A percentile compares a stretch with the other conserved stretches of the same genome.
phyloP scores from a whole-genome alignment of 1,284 basidiomycete species.

The Leccinum solheimii region DNA sequence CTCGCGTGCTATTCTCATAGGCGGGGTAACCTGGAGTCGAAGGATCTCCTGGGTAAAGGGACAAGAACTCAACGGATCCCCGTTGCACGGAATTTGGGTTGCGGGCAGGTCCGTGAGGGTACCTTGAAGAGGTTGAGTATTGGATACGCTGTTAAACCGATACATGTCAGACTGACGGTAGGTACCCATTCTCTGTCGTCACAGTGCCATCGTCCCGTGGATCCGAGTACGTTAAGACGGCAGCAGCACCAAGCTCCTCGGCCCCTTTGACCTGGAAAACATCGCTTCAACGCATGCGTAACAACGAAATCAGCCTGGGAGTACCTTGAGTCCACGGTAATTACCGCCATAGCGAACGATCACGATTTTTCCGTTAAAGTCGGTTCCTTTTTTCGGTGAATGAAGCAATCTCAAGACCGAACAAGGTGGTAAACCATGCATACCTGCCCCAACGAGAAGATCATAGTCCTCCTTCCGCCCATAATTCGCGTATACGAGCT shows the following conservation, averaged over 20 bases:
- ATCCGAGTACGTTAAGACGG: conserved; percentile 69
- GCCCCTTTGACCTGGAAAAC: conserved; percentile 56
- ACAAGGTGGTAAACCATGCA: neutral
- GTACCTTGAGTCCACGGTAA: conserved; percentile 71
- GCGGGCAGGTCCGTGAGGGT: conserved; percentile 76
- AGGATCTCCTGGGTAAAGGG: conserved; percentile 68
- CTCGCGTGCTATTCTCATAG: conserved; percentile 70
- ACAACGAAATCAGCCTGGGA: neutral
- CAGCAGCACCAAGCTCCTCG: conserved; percentile 67
- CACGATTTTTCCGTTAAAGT: conserved; percentile 66
- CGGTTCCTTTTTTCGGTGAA: conserved; percentile 12
- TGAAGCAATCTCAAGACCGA: neutral
- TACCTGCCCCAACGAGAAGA: conserved; percentile 22
- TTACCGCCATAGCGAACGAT: conserved; percentile 67
- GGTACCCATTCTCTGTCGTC: conserved; percentile 63
- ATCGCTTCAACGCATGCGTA: neutral
- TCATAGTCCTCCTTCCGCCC: conserved; percentile 54
- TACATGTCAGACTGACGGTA: conserved; percentile 22
- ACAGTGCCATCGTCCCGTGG: conserved; percentile 73
- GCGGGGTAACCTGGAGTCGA: conserved; percentile 73
- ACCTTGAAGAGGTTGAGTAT: conserved; percentile 8
- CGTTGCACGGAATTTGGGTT: conserved; percentile 71
- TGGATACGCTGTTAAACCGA: neutral
- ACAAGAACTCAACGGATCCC: conserved; percentile 73
- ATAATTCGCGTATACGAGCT: conserved; percentile 67